Evolutionary conservation across 2,329 filamentous ascomycete genomes (phyloP), one percentile per base, ranked within the genome.

Genomic region (Aurifilum marmelostoma): DNA sequence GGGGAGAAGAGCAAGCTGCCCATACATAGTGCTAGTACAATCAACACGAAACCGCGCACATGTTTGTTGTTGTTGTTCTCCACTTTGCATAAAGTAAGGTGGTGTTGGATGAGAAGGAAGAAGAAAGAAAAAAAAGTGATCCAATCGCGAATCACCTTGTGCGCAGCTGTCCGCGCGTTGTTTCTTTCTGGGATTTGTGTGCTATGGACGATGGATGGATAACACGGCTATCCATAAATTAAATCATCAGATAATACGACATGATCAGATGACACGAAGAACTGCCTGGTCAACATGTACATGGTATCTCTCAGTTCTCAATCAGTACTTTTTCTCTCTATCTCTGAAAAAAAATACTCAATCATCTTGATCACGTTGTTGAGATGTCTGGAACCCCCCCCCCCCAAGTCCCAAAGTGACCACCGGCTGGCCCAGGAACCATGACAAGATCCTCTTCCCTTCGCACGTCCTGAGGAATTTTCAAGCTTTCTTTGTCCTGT

Each of bases 201-300:
- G 34, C n/a, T n/a, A 34, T 34, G 34, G 34, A 34, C 8, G 2
- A 58, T 6, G 11, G 47, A 24, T n/a, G 16, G 24, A 29, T 7
- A 56, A 27, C 24, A 14, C 52, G 29, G 29, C 24, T 16, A 16
- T 16, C 52, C 52, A 56, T 27, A 16, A 56, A 29, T 24, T 6
- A n/a, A 39, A 39, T 39, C 37, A 39, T 39, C 9, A 39, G 37
- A 39, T 39, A 11, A 39, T 39, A 39, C 37, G 4, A 39, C 37
- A 12, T 59, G 2, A 34, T 34, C 54, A 37, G 56, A 59, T 59
- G 56, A 37, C 56, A 58, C 29, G n/a, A 56, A 14, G 56, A 59
- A 12, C 16, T 29, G 27, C 52, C 6, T 14, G 14, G 5, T 14
- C 4, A 29, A 24, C 11, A 2, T 29, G 21, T 56, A 56, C 52